Evolutionary conservation across 371 early-diverging fungal genomes (phyloP).

Genomic region (Batrachochytrium dendrobatidis): DNA sequence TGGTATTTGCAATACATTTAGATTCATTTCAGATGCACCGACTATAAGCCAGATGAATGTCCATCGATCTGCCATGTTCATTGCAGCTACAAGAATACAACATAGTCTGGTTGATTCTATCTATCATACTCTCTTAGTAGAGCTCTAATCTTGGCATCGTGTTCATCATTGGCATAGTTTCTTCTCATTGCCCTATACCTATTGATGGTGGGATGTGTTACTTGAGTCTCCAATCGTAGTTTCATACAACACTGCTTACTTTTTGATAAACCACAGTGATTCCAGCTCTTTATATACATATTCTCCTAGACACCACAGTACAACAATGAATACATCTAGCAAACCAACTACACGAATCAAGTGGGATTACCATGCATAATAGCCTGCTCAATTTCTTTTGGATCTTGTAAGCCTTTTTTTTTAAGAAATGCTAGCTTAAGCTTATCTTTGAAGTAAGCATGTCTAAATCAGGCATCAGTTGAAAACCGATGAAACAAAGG

Average conservation of each 20-base stretch:
- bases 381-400: constrained; percentile 53
- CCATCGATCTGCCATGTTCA: no score
- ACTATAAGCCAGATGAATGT: no score
- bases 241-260: constrained; percentile 33
- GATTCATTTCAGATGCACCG: no score
- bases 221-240: neutral
- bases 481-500: no score
- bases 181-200: neutral
- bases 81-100: no score
- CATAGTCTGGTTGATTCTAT: no score
- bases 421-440: constrained; percentile 60
- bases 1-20: no score
- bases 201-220: neutral
- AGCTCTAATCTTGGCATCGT: neutral
- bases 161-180: neutral
- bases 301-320: constrained; percentile 7
- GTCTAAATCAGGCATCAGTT: neutral
- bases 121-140: constrained; percentile 1
- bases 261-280: constrained; percentile 64
- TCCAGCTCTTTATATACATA: constrained; percentile 53
- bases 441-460: constrained; percentile 43
- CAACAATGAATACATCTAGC: neutral
- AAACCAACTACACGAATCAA: neutral
- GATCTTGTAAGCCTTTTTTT: constrained; percentile 46
- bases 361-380: constrained; percentile 48